Base-by-base conservation (phyloP, 768 basidiomycete genomes). In the Tephrocybe sp. region DNA sequence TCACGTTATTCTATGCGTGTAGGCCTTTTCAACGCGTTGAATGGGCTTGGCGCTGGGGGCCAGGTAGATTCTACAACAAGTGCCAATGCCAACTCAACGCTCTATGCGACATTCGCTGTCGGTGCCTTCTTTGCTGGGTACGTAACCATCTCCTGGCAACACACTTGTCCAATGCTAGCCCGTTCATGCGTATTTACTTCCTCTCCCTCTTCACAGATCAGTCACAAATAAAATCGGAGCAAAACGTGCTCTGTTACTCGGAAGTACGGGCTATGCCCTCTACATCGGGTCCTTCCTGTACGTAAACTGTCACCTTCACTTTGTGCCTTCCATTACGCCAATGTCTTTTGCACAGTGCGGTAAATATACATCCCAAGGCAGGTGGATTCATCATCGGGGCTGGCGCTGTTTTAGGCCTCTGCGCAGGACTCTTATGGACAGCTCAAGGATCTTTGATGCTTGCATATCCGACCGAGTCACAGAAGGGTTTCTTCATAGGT, bases 381-480 rank as follows among this genome's bases (percentile, higher is more conserved):
- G 74, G 75, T 27, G 70, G 69, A 24, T 91, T 91, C 61, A 80
- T 87, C 37, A 80, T 91, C 54, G 78, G 71, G 15, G 75, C 87
- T 2, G 90, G 89, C 16, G 84, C 84, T 31, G 59, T 88, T 47
- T 80, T 91, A 15, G 90, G 90, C 15, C 54, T 89, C 42, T 88
- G 84, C 58, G 89, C 77, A 1, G 76, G 75, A 42, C 60, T 92
- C 37, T 69, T 91, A 7, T 91, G 90, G 90, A 85, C 88, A 0
- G 86, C 88, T 0, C 89, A 92, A 59, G 91, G 88, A n/a, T 84
- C 81, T 15, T 69, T 92, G 51, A 91, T 91, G 83, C 68, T 93
- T 65, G 80, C 87, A 4, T 92, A 92, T 64, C 86, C 89, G 0
- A 89, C 86, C 0, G 89, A 92, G 62, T 60, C 65, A 39, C 80